Conservation (phyloP, 331 rosid genomes). For the Stylosanthes scabra region DNA sequence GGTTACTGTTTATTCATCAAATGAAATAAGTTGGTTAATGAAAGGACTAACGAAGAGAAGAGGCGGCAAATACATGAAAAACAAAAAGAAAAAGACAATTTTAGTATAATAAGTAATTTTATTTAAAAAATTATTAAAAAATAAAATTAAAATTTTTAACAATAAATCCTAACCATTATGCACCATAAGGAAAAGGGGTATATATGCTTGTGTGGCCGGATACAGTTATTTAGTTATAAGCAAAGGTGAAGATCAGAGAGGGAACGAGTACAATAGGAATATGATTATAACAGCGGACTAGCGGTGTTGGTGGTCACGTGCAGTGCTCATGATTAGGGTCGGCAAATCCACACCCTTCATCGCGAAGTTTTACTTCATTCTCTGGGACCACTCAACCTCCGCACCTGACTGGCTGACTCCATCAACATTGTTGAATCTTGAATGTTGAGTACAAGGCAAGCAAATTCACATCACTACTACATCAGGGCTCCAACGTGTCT, state of each 20-base stretch:
- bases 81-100: background rate
- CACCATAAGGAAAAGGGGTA: background rate
- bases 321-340: slow-evolving; percentile 52
- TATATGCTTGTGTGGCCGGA: background rate
- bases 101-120: too few species aligned
- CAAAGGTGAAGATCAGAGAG: slow-evolving; percentile 17
- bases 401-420: slow-evolving; percentile 19
- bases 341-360: slow-evolving; percentile 51
- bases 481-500: slow-evolving; percentile 47
- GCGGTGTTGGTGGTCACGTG: slow-evolving; percentile 53
- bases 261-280: background rate
- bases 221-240: background rate
- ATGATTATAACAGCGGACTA: background rate
- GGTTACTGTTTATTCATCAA: background rate
- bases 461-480: slow-evolving; percentile 31
- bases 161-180: too few species aligned
- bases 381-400: slow-evolving; percentile 20
- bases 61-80: background rate
- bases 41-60: background rate
- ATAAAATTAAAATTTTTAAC: too few species aligned
- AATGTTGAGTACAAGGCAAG: slow-evolving; percentile 52
- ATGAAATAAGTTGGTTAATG: background rate
- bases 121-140: too few species aligned
- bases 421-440: too few species aligned
- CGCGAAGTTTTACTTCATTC: slow-evolving; percentile 40